phyloP scores from a whole-genome alignment of 1,284 basidiomycete species.

The Ustilago tritici region DNA sequence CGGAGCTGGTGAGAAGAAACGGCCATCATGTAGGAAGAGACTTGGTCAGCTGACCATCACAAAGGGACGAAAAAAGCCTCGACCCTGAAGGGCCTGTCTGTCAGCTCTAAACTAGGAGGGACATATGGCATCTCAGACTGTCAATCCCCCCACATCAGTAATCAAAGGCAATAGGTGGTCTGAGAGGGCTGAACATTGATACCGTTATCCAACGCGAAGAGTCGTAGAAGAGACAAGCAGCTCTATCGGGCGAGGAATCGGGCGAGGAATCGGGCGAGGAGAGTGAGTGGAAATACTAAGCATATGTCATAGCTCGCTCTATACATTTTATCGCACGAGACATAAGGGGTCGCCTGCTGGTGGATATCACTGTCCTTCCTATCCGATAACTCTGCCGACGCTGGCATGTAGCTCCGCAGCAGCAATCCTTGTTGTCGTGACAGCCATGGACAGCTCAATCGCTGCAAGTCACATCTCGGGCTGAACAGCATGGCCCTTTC shows the following conservation, averaged over 20 bases:
- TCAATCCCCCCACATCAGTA: too few species aligned
- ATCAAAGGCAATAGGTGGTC: too few species aligned
- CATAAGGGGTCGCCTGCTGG: neutral
- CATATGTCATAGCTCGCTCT: neutral
- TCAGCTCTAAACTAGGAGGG: neutral
- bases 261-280: neutral
- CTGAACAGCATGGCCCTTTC: neutral
- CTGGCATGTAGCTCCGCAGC: neutral
- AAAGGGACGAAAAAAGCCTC: neutral
- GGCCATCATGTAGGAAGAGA: neutral
- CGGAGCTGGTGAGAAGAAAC: neutral
- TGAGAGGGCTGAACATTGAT: too few species aligned
- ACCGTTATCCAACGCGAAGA: too few species aligned
- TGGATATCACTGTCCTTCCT: neutral
- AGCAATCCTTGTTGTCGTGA: too few species aligned
- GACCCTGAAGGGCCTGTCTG: neutral
- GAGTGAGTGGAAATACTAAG: neutral
- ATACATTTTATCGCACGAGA: neutral
- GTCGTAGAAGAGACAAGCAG: too few species aligned
- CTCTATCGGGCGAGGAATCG: too few species aligned
- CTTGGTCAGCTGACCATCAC: constrained; percentile 21
- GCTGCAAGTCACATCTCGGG: neutral
- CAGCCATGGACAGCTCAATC: neutral
- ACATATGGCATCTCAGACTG: too few species aligned
- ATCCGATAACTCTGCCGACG: neutral